Conservation (phyloP, 2,329 filamentous ascomycete genomes). For the Colletotrichum trifolii region DNA sequence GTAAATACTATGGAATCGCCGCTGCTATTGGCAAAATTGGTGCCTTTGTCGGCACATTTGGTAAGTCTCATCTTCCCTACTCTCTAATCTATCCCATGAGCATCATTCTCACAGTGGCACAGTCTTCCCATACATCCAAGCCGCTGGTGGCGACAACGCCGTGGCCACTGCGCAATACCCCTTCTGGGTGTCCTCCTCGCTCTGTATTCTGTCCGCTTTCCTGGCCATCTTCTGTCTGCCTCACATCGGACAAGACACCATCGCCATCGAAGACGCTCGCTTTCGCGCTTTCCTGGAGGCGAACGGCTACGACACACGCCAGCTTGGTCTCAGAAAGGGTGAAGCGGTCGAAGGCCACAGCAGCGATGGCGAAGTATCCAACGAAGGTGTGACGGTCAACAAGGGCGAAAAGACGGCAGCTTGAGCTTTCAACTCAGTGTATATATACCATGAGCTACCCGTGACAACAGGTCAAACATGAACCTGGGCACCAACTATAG, state of each 20-base stretch:
- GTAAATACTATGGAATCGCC: constrained; percentile 74
- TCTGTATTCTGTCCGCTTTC: constrained; percentile 80
- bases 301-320: constrained; percentile 79
- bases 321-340: constrained; percentile 58
- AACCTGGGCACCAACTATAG: too few relatives aligned
- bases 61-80: background rate
- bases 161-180: constrained; percentile 81
- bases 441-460: too few relatives aligned
- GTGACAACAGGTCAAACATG: too few relatives aligned
- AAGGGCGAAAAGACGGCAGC: constrained; percentile 12
- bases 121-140: constrained; percentile 79
- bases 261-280: constrained; percentile 78
- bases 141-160: constrained; percentile 64
- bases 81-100: too few relatives aligned
- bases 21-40: constrained; percentile 81
- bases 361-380: background rate
- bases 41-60: constrained; percentile 85
- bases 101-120: background rate
- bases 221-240: constrained; percentile 74
- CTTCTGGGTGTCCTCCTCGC: constrained; percentile 83
- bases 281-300: constrained; percentile 80
- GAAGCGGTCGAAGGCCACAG: constrained; percentile 36
- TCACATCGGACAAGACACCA: constrained; percentile 86
- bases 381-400: background rate
- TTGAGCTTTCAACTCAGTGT: background rate